Conservation (phyloP, 2,329 filamentous ascomycete species). For the Aureobasidium namibiae region DNA sequence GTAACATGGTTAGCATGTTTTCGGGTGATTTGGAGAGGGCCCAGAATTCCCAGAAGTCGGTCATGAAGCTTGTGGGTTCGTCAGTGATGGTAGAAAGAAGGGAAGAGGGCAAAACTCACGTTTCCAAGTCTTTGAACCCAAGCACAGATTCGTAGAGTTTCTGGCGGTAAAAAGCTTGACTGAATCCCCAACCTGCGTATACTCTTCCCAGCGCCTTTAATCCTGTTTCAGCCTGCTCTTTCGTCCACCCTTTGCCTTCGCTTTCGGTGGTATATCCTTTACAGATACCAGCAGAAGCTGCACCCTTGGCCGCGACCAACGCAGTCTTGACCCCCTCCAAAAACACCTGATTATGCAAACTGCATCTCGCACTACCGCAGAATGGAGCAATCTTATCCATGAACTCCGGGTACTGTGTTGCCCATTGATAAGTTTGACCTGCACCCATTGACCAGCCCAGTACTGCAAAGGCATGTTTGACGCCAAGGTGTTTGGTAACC, state of each 20-base stretch:
- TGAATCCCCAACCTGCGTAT: constrained; percentile 77
- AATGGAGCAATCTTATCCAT: constrained; percentile 44
- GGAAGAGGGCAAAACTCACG: not conserved
- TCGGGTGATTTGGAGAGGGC: constrained; percentile 66
- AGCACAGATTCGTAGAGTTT: constrained; percentile 57
- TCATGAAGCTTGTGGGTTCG: constrained; percentile 50
- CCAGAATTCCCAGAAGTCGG: constrained; percentile 69
- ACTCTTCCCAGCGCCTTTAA: constrained; percentile 61
- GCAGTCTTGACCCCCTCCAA: constrained; percentile 56
- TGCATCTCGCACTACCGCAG: constrained; percentile 57
- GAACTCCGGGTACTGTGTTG: not conserved
- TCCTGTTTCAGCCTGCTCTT: constrained; percentile 45
- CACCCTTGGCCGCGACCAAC: constrained; percentile 49
- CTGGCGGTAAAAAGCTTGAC: constrained; percentile 68
- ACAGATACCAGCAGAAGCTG: constrained; percentile 43
- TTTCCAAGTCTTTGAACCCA: constrained; percentile 58
- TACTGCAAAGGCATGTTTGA: constrained; percentile 54
- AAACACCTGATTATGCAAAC: constrained; percentile 60
- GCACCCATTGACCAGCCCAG: constrained; percentile 66
- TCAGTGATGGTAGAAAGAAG: not conserved
- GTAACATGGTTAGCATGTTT: constrained; percentile 65
- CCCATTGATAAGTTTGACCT: constrained; percentile 44
- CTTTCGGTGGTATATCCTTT: constrained; percentile 38
- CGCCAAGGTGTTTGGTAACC: constrained; percentile 53
- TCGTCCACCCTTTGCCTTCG: constrained; percentile 39